These are phyloP conservation scores for Fusarium chuoi DNA, from an alignment of 2,329 filamentous ascomycete genomes.

Conservation along the genomic window DNA sequence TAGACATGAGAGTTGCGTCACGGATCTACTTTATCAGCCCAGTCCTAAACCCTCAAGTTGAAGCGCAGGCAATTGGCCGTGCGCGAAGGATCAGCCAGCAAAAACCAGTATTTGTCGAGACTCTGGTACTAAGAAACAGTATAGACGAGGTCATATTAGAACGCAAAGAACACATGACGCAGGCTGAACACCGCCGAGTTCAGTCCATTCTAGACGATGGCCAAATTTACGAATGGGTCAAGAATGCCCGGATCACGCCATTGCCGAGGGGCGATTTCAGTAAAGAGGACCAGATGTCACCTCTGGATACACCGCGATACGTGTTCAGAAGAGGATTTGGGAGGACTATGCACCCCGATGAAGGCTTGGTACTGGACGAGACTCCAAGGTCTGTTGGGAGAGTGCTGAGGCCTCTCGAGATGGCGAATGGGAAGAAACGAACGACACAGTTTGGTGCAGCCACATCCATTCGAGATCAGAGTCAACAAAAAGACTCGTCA, in stretches of 20 bases:
- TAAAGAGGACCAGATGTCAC: constrained; percentile 60
- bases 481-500: constrained; percentile 16
- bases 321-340: constrained; percentile 65
- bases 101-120: constrained; percentile 84
- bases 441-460: constrained; percentile 23
- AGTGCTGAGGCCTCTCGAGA: constrained; percentile 2
- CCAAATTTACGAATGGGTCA: constrained; percentile 69
- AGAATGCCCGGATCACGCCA: constrained; percentile 59
- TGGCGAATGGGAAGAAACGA: constrained; percentile 42
- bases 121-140: constrained; percentile 80
- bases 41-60: constrained; percentile 84
- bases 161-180: constrained; percentile 79
- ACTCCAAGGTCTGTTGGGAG: constrained; percentile 11
- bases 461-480: constrained; percentile 13
- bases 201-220: constrained; percentile 68
- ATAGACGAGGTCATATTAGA: constrained; percentile 87
- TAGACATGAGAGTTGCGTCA: constrained; percentile 86
- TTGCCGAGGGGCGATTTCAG: constrained; percentile 43
- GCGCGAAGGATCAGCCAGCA: constrained; percentile 88
- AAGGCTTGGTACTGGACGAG: constrained; percentile 54
- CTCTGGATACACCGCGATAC: constrained; percentile 56
- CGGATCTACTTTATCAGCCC: constrained; percentile 91
- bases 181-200: constrained; percentile 66
- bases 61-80: constrained; percentile 91
- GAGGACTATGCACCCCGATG: constrained; percentile 54